These are phyloP conservation scores for Sextonia rubra DNA, from an alignment of 164 flowering plant species.

Conservation along the genomic window DNA sequence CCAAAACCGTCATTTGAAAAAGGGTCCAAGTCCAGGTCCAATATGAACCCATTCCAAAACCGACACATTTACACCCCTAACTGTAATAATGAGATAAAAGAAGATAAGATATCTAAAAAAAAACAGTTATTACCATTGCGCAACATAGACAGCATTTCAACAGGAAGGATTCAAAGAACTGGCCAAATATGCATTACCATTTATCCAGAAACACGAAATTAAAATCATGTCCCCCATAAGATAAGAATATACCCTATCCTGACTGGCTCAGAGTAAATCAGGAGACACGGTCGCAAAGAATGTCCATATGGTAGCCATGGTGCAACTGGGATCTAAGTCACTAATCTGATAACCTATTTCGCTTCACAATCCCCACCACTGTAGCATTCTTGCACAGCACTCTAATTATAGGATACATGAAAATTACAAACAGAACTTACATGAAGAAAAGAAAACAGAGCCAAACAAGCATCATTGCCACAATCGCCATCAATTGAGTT, in stretches of 20 bases:
- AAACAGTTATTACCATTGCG: neutral
- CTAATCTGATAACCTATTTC: no score
- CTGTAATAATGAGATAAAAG: neutral
- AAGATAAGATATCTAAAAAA: neutral
- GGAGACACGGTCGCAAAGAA: no score
- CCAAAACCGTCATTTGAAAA: no score
- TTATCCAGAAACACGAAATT: neutral
- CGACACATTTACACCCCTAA: no score
- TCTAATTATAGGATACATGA: neutral
- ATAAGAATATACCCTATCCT: neutral
- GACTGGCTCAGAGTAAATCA: neutral
- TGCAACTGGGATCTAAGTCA: no score
- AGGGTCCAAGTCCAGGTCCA: no score
- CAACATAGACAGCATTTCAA: neutral
- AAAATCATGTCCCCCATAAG: neutral
- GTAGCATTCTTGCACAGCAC: neutral
- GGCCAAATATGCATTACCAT: neutral
- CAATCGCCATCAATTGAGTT: constrained; percentile 38
- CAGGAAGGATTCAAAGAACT: neutral
- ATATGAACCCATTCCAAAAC: no score
- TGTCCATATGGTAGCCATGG: no score
- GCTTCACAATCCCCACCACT: neutral
- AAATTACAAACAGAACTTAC: neutral
- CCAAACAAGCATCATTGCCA: neutral
- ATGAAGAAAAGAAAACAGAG: neutral